Percentiles rank a stretch among this genome's conserved stretches.
These are phyloP conservation scores for Vigna trinervia DNA, from an alignment of 306 rosid species.

Conservation along the genomic window DNA sequence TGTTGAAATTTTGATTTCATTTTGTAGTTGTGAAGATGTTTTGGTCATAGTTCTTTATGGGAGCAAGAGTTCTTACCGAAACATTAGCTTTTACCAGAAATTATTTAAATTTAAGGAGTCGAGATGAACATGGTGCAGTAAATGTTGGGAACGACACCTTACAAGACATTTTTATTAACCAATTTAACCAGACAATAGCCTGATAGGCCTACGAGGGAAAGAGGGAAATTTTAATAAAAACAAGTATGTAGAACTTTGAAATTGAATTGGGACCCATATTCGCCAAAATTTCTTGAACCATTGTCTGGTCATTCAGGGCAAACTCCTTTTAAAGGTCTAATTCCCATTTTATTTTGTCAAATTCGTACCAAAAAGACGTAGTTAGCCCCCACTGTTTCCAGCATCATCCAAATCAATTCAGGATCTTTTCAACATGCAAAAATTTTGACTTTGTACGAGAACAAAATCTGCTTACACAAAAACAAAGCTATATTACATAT, in stretches of 20 bases:
- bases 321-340: background rate
- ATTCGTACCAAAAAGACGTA: constrained; percentile 20
- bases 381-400: constrained; percentile 26
- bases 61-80: too few relatives aligned
- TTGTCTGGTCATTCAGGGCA: constrained; percentile 36
- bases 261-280: constrained; percentile 11
- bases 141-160: background rate
- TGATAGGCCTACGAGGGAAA: background rate
- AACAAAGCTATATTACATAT: constrained; percentile 20
- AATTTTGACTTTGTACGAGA: constrained; percentile 30
- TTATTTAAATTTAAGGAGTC: too few relatives aligned
- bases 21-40: too few relatives aligned
- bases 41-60: too few relatives aligned
- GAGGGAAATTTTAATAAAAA: too few relatives aligned
- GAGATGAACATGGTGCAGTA: too few relatives aligned
- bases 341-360: background rate
- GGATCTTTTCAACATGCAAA: constrained; percentile 6
- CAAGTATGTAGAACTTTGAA: too few relatives aligned
- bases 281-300: constrained; percentile 19
- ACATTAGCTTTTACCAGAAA: too few relatives aligned
- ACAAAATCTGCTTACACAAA: constrained; percentile 29
- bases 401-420: constrained; percentile 19
- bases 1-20: too few relatives aligned
- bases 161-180: background rate
- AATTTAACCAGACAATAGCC: background rate